phyloP scores from a whole-genome alignment of 2,329 filamentous ascomycete genomes.

The Diaporthe citri region DNA sequence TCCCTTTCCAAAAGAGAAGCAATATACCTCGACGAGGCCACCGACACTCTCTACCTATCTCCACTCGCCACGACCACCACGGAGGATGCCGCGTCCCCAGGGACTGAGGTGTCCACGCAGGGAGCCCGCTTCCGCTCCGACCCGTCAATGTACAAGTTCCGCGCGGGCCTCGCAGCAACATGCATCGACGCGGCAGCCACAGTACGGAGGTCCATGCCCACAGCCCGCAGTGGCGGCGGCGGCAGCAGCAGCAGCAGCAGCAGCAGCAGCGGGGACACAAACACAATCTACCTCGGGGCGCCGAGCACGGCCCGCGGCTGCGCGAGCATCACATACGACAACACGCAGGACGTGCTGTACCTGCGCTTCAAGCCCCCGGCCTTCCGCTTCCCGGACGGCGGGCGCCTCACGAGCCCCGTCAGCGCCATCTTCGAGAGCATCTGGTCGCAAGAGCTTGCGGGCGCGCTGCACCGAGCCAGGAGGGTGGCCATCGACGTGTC shows the following conservation, averaged over 20 bases:
- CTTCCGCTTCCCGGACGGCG: conserved; percentile 1
- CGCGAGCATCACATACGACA: conserved; percentile 34
- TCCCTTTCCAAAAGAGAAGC: neutral
- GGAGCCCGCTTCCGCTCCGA: conserved; percentile 22
- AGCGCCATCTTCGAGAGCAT: conserved; percentile 36
- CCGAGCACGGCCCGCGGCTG: neutral
- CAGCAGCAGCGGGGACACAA: too few relatives aligned
- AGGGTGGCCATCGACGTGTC: conserved; percentile 40
- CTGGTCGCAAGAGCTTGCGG: conserved; percentile 37
- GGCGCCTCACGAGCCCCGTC: conserved; percentile 12
- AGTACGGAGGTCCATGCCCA: neutral
- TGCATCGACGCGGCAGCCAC: conserved; percentile 32
- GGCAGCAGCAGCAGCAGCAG: too few relatives aligned
- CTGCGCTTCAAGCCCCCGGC: conserved; percentile 31
- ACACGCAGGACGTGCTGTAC: conserved; percentile 38
- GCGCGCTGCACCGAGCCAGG: conserved; percentile 36
- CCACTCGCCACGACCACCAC: conserved; percentile 8
- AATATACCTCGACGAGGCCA: conserved; percentile 17
- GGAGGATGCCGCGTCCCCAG: neutral
- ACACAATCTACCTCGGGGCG: conserved; percentile 33
- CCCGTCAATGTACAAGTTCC: conserved; percentile 39
- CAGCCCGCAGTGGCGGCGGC: neutral
- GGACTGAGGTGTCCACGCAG: neutral
- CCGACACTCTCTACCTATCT: conserved; percentile 28
- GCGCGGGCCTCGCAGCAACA: conserved; percentile 10